phyloP scores from a whole-genome alignment of 352 stramenopile species.

The Pythium utonaiense region DNA sequence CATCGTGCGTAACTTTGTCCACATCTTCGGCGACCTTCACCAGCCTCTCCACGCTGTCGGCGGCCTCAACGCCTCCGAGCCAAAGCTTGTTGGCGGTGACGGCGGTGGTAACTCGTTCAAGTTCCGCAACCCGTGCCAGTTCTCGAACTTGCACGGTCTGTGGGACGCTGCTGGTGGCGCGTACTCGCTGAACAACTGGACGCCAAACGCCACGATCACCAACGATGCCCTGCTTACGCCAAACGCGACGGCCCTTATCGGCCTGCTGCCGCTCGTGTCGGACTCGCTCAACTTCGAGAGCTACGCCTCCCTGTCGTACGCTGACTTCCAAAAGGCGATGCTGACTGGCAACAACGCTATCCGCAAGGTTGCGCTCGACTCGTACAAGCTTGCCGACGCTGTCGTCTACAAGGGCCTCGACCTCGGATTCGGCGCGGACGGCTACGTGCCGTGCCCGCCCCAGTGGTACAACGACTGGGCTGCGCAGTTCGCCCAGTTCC shows the following conservation, averaged over 20 bases:
- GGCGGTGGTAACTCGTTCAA: slow-evolving; percentile 56
- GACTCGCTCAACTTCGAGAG: slow-evolving; percentile 14
- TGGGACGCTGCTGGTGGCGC: slow-evolving; percentile 54
- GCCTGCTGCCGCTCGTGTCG: slow-evolving; percentile 11
- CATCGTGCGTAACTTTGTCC: slow-evolving; percentile 60
- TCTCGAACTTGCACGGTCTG: slow-evolving; percentile 62
- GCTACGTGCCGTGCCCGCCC: slow-evolving; percentile 30
- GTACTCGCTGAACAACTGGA: slow-evolving; percentile 60
- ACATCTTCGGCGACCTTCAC: slow-evolving; percentile 65
- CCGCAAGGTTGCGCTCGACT: slow-evolving; percentile 23
- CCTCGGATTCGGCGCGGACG: slow-evolving; percentile 11
- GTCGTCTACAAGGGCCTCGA: slow-evolving; percentile 29
- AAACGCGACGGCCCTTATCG: slow-evolving; percentile 47
- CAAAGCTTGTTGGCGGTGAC: slow-evolving; percentile 33
- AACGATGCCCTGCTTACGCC: slow-evolving; percentile 12
- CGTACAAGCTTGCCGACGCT: slow-evolving; percentile 24
- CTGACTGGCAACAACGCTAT: slow-evolving; percentile 16
- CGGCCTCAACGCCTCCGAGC: slow-evolving; percentile 36
- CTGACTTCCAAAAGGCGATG: slow-evolving; percentile 12
- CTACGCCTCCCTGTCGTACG: slow-evolving; percentile 17
- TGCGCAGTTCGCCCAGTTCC: slow-evolving; percentile 19
- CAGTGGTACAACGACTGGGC: slow-evolving; percentile 24
- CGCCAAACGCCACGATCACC: slow-evolving; percentile 12
- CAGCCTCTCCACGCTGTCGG: slow-evolving; percentile 57
- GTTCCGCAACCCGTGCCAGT: slow-evolving; percentile 43